phyloP scores from a whole-genome alignment of 1,284 basidiomycete genomes.

The Taiwanofungus camphoratus region DNA sequence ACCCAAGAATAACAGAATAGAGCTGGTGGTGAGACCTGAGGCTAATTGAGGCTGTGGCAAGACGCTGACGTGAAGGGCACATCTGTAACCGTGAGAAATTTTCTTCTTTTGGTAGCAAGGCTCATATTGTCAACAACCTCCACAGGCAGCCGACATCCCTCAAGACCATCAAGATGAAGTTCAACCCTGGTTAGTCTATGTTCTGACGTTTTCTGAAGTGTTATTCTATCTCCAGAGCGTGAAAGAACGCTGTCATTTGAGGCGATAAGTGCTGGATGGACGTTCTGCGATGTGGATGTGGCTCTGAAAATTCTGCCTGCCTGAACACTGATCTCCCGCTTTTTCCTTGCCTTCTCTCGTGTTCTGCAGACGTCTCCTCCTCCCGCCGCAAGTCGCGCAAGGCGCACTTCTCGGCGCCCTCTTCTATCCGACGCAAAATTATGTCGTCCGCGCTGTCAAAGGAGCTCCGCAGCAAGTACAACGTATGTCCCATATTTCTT shows the following conservation, averaged over 20 bases:
- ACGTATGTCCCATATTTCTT: conserved; percentile 50
- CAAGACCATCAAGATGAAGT: conserved; percentile 72
- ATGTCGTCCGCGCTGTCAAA: conserved; percentile 96
- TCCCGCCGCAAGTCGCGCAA: conserved; percentile 96
- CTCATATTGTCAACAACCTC: conserved; percentile 1
- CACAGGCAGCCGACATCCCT: conserved; percentile 42
- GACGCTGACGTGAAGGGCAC: background rate
- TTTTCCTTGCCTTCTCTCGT: conserved; percentile 11
- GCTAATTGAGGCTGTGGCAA: no score
- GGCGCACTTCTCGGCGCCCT: conserved; percentile 92
- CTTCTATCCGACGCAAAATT: conserved; percentile 92
- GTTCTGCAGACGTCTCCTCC: conserved; percentile 66
- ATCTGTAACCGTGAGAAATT: conserved; percentile 5
- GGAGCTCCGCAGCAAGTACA: conserved; percentile 91
- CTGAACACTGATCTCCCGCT: conserved; percentile 12
- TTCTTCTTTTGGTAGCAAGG: conserved; percentile 4
- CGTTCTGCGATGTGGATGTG: conserved; percentile 38
- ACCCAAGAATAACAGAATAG: no score
- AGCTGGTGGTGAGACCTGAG: no score
- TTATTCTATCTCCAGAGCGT: conserved; percentile 19
- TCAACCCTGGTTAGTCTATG: conserved; percentile 63
- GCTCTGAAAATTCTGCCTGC: conserved; percentile 14
- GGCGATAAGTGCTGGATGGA: conserved; percentile 49
- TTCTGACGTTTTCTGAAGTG: conserved; percentile 13
- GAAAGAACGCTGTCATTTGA: conserved; percentile 22